phyloP scores from a whole-genome alignment of 2,329 filamentous ascomycete species.

The Simplicillium sp. region DNA sequence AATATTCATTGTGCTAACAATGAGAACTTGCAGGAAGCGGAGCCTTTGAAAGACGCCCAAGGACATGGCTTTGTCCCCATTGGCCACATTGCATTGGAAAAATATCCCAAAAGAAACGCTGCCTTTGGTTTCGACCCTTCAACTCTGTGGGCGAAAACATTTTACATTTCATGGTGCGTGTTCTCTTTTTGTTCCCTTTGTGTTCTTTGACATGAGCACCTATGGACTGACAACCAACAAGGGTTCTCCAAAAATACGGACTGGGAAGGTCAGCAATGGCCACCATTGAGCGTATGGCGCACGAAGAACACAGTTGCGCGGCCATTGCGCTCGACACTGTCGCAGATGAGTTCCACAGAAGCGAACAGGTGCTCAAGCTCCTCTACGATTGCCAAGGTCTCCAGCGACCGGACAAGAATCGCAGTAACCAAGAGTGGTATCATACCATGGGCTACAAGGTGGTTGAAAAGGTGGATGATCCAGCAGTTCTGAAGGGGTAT shows the following conservation, averaged over 20 bases:
- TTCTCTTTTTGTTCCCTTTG: too few species aligned
- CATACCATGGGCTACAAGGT: constrained; percentile 15
- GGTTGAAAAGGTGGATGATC: constrained; percentile 5
- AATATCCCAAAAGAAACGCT: constrained; percentile 18
- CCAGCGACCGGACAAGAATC: constrained; percentile 15
- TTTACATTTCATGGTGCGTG: constrained; percentile 27
- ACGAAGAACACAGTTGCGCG: constrained; percentile 20
- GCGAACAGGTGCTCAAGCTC: constrained; percentile 11
- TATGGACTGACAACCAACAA: constrained; percentile 2
- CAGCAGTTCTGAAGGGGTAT: constrained; percentile 1
- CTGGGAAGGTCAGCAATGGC: constrained; percentile 26
- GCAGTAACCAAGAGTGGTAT: constrained; percentile 21
- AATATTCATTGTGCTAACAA: constrained; percentile 2
- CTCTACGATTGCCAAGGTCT: constrained; percentile 17
- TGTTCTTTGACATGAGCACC: background rate
- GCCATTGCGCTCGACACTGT: constrained; percentile 26
- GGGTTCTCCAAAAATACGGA: constrained; percentile 23
- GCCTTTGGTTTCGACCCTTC: constrained; percentile 19
- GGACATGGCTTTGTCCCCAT: constrained; percentile 23
- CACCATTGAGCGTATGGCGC: constrained; percentile 20
- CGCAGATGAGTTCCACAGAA: constrained; percentile 16
- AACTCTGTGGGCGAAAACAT: constrained; percentile 27
- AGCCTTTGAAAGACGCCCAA: constrained; percentile 24
- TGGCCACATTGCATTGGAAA: constrained; percentile 28
- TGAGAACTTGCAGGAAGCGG: constrained; percentile 18